Conservation (phyloP, 2,329 filamentous ascomycete species). For the Colletotrichum lindemuthianum region DNA sequence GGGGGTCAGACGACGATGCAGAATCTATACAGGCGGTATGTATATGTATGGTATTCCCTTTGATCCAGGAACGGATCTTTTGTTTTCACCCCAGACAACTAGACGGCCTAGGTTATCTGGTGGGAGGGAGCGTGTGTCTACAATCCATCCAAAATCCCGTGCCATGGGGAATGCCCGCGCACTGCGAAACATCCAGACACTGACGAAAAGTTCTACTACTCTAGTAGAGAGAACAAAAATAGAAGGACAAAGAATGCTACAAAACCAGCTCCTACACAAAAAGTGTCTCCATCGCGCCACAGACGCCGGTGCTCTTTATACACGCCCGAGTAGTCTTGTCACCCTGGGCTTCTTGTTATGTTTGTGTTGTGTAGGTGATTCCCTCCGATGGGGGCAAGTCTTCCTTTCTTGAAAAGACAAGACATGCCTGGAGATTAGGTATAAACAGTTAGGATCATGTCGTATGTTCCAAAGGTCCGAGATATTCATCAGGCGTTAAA, state of each 20-base stretch:
- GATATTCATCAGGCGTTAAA: constrained; percentile 34
- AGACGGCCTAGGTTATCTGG: constrained; percentile 11
- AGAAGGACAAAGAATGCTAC: constrained; percentile 14
- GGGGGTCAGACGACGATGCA: background rate
- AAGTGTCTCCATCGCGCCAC: constrained; percentile 30
- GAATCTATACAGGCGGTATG: background rate
- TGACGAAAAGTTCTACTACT: background rate
- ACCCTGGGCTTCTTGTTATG: constrained; percentile 12
- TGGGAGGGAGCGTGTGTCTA: constrained; percentile 11
- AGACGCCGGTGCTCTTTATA: constrained; percentile 35
- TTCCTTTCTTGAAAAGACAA: background rate
- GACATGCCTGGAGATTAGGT: constrained; percentile 33
- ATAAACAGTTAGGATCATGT: constrained; percentile 37
- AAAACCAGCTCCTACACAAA: constrained; percentile 27
- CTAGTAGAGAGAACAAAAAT: background rate
- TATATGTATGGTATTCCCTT: background rate
- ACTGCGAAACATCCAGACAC: constrained; percentile 26
- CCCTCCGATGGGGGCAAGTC: constrained; percentile 18
- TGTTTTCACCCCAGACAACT: background rate
- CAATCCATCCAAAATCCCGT: background rate
- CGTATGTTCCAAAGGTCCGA: constrained; percentile 30
- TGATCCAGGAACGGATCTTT: background rate
- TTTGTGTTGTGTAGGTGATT: constrained; percentile 15
- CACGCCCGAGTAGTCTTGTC: constrained; percentile 15
- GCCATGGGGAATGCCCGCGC: constrained; percentile 17